Evolutionary conservation across 164 flowering plant genomes (phyloP), one percentile per base, ranked within the genome.

Genomic region (Santalum album): DNA sequence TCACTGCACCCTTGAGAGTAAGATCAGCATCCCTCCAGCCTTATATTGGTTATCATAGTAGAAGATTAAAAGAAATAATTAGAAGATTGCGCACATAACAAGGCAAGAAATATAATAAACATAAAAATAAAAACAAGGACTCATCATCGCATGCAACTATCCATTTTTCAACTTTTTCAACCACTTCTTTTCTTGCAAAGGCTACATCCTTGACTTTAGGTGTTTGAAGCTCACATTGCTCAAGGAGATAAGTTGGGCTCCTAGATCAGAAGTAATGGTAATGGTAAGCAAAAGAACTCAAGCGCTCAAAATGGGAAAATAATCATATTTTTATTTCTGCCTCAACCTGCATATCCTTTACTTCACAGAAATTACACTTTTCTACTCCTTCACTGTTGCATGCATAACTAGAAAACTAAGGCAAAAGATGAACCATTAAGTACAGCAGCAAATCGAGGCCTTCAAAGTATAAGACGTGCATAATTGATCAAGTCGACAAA

Each of bases 311-410:
- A n/a, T n/a, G 19, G 11, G 24, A 45, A n/a, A 24, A 17, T 26
- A 47, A 27, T 16, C 47, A 16, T 32, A 23, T 19, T 2, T 21
- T 15, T 16, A 38, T 48, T 48, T 42, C 99, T 55, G 69, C 79
- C 70, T 83, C 95, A 56, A 80, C 90, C 98, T 92, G 70, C 69
- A 74, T 53, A n/a, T n/a, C n/a, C n/a, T n/a, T n/a, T n/a, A n/a
- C n/a, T n/a, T n/a, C n/a, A n/a, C n/a, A n/a, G n/a, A n/a, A n/a
- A n/a, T n/a, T n/a, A n/a, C n/a, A n/a, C n/a, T n/a, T n/a, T n/a
- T n/a, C n/a, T n/a, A n/a, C n/a, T n/a, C n/a, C n/a, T n/a, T n/a
- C n/a, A n/a, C n/a, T n/a, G n/a, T n/a, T n/a, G n/a, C n/a, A n/a
- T n/a, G n/a, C n/a, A n/a, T n/a, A n/a, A n/a, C n/a, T n/a, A n/a